Base-by-base conservation (phyloP, 2,329 filamentous ascomycete genomes). In the Paraphoma chrysanthemicola region DNA sequence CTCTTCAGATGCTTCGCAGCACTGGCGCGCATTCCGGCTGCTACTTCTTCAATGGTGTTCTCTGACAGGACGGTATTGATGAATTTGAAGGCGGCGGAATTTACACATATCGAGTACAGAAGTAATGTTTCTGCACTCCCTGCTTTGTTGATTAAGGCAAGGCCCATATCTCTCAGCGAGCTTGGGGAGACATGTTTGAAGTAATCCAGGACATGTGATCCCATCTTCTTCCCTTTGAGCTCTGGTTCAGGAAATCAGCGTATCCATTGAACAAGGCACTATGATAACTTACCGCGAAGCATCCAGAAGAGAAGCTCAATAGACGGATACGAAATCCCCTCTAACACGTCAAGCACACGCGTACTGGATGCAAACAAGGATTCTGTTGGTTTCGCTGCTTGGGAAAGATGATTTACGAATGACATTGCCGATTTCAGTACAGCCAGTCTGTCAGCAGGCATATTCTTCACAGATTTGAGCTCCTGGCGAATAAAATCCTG, bases 81-180 rank as follows among this genome's bases (percentile, higher is more conserved):
- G 53, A 66, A 66, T 23, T 66, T 66, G 53, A 52, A 66, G 1
- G 56, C 59, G 12, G 54, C 59, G 7, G 57, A 60, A 31, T 67
- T 69, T 12, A 65, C 63, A 38, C 66, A 69, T 16, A 69, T 63
- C 0, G 66, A 64, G 39, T 64, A 69, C 9, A 64, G 61, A 9
- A 69, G 52, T 2, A 67, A 46, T 1, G 57, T 64, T n/a, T 62
- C 57, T 14, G 59, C 39, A 46, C 56, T 50, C 5, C 42, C 62
- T 17, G 42, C 50, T 42, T 43, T 42, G 36, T 63, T 57, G 29
- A 67, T 63, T 36, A 67, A 39, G 4, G 64, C 62, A 4, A 64
- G 51, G 5, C 58, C 58, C 64, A 69, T 69, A 4, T 18, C 36
- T 29, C 60, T 63, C 16, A 69, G 28, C 1, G 66, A 67, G 8